Evolutionary conservation across 2,329 filamentous ascomycete genomes (phyloP).

Genomic region (Aureobasidium sp.): DNA sequence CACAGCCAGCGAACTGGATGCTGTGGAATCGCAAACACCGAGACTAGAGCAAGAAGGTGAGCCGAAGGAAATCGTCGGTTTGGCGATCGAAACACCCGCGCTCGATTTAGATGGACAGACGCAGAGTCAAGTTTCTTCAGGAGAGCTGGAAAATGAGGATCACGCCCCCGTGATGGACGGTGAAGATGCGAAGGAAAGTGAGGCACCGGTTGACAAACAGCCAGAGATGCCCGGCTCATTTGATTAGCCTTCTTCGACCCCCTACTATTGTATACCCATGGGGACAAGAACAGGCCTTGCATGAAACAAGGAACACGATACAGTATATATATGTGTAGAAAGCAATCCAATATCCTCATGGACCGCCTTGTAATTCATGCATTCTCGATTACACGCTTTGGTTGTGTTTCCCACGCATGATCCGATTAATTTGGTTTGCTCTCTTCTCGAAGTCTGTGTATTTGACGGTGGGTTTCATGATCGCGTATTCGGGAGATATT

Average conservation of each 20-base stretch:
- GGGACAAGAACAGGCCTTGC: neutral
- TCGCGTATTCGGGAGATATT: neutral
- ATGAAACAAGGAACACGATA: neutral
- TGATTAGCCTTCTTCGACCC: neutral
- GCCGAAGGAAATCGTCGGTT: neutral
- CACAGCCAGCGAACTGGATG: neutral
- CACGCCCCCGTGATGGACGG: neutral
- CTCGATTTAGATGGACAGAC: neutral
- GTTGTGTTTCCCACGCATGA: no score
- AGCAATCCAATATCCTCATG: neutral
- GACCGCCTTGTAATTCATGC: neutral
- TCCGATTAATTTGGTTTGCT: no score
- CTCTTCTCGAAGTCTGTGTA: neutral
- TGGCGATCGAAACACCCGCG: neutral
- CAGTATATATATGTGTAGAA: neutral
- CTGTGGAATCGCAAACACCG: neutral
- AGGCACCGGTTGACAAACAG: neutral
- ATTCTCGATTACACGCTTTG: no score
- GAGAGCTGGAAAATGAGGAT: neutral
- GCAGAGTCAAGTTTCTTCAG: neutral
- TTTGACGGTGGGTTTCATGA: neutral
- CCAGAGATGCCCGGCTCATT: slow-evolving; percentile 8
- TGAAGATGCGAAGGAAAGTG: neutral
- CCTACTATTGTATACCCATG: neutral
- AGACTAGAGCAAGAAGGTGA: neutral